These are phyloP conservation scores for Albizia julibrissin DNA, from an alignment of 306 rosid species.

Conservation along the genomic window DNA sequence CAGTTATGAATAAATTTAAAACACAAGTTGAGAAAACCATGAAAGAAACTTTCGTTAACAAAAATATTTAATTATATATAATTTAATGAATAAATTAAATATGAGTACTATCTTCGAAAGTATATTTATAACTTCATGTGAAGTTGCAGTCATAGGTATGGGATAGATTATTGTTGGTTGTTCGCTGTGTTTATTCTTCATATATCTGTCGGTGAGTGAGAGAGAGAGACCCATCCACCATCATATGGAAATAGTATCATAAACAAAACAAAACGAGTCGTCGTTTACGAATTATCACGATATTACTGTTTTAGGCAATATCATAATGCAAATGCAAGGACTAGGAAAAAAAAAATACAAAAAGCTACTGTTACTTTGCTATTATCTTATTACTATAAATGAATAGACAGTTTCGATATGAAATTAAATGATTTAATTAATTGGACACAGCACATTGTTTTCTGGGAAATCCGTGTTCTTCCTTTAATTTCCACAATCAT, in stretches of 20 bases:
- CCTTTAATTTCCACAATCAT: background rate
- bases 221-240: background rate
- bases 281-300: background rate
- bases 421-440: background rate
- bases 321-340: background rate
- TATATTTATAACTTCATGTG: background rate
- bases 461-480: conserved; percentile 34
- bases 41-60: background rate
- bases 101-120: background rate
- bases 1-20: background rate
- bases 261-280: conserved; percentile 7
- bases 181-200: background rate
- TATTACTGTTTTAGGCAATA: background rate
- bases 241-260: conserved; percentile 13
- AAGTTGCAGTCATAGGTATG: background rate
- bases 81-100: background rate
- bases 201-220: conserved; percentile 27
- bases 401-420: conserved; percentile 5
- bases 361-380: background rate
- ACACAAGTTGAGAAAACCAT: background rate
- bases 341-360: background rate
- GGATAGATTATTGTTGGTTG: background rate
- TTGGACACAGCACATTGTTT: conserved; percentile 36
- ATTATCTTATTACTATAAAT: background rate
- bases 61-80: background rate